A percentile compares a stretch with the other conserved stretches of the same genome.
Conservation (phyloP, 2,329 filamentous ascomycete genomes). For the Scytalidium lignicola region DNA sequence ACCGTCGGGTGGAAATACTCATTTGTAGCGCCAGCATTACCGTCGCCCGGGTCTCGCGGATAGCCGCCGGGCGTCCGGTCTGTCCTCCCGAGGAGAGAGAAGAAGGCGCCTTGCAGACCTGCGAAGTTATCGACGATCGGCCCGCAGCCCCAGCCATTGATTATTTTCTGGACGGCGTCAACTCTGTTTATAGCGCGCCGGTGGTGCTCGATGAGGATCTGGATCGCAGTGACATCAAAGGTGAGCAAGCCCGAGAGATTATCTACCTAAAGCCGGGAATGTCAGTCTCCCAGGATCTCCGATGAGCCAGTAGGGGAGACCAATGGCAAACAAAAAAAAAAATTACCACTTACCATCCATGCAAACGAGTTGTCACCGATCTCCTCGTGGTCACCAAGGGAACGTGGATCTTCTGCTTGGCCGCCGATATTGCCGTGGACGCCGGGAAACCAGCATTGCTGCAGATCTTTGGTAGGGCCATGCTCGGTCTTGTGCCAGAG, state of each 20-base stretch:
- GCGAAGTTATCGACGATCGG: not conserved
- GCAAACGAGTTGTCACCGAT: not conserved
- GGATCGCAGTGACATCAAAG: not conserved
- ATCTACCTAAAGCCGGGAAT: not conserved
- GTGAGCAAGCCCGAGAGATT: not conserved
- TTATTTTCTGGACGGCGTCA: not conserved
- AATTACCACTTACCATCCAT: not conserved
- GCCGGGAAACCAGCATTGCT: conserved; percentile 20
- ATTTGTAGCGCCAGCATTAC: not conserved
- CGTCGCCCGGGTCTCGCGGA: not conserved
- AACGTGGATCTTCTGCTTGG: not conserved
- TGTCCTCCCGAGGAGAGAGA: not conserved
- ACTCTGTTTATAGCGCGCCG: not conserved
- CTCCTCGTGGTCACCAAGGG: not conserved
- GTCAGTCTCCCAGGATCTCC: too few relatives aligned
- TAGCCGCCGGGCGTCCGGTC: not conserved
- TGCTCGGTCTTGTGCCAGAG: conserved; percentile 24
- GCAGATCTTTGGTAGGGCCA: conserved; percentile 2
- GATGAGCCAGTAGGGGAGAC: too few relatives aligned
- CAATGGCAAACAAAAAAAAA: not conserved
- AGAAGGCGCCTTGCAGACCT: not conserved
- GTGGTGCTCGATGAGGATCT: not conserved
- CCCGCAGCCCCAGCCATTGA: not conserved
- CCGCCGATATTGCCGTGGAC: conserved; percentile 16
- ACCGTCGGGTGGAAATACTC: not conserved